Evolutionary conservation across 2,329 filamentous ascomycete species (phyloP).

Genomic region (Botrytis porri): DNA sequence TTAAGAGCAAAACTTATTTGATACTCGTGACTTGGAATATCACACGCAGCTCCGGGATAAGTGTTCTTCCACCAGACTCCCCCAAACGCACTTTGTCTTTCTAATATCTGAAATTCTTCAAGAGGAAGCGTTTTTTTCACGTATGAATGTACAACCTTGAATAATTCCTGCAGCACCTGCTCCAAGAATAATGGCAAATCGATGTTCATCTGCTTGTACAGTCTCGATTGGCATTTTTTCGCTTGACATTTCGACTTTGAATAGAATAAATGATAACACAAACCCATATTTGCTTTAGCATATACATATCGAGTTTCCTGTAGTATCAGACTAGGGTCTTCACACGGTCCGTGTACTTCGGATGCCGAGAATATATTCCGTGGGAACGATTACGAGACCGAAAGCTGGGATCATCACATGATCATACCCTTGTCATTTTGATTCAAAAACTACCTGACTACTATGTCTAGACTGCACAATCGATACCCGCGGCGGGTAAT

Average conservation of each 20-base stretch:
- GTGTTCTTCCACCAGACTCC: slow-evolving; percentile 11
- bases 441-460: background rate
- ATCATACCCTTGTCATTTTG: background rate
- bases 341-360: background rate
- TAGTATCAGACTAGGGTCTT: background rate
- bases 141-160: slow-evolving; percentile 14
- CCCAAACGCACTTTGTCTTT: slow-evolving; percentile 1
- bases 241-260: background rate
- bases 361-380: background rate
- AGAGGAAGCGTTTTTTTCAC: slow-evolving; percentile 8
- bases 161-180: slow-evolving; percentile 12
- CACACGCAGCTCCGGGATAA: slow-evolving; percentile 13
- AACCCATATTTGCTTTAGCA: background rate
- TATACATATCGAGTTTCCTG: background rate
- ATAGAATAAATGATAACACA: background rate
- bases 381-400: background rate
- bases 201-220: background rate
- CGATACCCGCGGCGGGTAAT: background rate
- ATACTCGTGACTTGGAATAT: slow-evolving; percentile 11
- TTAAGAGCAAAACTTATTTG: slow-evolving; percentile 8
- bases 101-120: slow-evolving; percentile 11
- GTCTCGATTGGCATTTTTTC: background rate
- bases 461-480: background rate
- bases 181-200: background rate
- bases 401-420: background rate